A percentile compares a stretch with the other conserved stretches of the same genome.
phyloP scores from a whole-genome alignment of 345 rosid species.

The Euphorbia peplus region DNA sequence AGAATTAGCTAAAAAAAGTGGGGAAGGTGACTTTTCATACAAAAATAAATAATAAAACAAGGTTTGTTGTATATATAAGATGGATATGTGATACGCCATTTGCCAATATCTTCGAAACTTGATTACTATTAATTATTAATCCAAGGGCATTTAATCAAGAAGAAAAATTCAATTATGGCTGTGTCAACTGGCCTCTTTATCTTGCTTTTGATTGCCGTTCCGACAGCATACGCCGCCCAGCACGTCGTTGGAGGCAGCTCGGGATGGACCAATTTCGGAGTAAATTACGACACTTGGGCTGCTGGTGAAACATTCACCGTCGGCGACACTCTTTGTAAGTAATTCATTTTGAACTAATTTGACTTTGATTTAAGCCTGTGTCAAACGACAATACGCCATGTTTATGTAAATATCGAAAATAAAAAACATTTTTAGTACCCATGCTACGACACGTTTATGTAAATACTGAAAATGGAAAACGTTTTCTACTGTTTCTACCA shows the following conservation, averaged over 20 bases:
- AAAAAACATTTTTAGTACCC: too few relatives aligned
- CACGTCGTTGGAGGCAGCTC: conserved; percentile 36
- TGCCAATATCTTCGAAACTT: background rate
- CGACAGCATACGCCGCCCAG: conserved; percentile 31
- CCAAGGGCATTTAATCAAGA: background rate
- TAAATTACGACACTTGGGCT: conserved; percentile 33
- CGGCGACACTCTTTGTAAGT: conserved; percentile 47
- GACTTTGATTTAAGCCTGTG: too few relatives aligned
- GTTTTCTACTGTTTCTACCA: too few relatives aligned
- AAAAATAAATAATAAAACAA: too few relatives aligned
- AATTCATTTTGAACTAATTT: too few relatives aligned
- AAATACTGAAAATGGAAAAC: too few relatives aligned
- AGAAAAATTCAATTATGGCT: conserved; percentile 14
- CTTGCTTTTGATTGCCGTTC: conserved; percentile 30
- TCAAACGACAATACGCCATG: too few relatives aligned
- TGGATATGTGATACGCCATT: background rate
- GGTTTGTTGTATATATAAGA: background rate
- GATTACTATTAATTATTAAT: background rate
- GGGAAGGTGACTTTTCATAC: background rate
- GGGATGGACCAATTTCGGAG: conserved; percentile 35
- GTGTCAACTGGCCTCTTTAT: conserved; percentile 27
- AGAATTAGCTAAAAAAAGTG: background rate
- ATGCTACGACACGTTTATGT: too few relatives aligned
- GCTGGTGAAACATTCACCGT: conserved; percentile 37
- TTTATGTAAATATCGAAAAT: too few relatives aligned